These are phyloP conservation scores for Pestalotiopsis sp. DNA, from an alignment of 2,329 filamentous ascomycete species.

Conservation along the genomic window DNA sequence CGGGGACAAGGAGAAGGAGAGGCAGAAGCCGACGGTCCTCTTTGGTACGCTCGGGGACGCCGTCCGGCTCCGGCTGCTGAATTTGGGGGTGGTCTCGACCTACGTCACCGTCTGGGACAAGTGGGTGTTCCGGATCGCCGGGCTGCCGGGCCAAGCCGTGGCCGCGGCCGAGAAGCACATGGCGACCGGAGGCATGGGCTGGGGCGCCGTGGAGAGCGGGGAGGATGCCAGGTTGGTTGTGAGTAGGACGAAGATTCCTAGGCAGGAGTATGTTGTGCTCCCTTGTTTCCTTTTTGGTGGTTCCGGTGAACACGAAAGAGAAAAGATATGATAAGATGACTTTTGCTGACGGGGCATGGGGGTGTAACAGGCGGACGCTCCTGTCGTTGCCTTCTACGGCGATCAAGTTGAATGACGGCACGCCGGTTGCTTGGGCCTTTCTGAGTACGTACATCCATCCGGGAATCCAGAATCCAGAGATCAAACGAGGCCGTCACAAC, in stretches of 20 bases:
- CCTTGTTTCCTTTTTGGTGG: not conserved
- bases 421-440: conserved; percentile 68
- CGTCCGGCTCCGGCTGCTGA: conserved; percentile 32
- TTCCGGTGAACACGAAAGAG: no score
- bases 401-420: conserved; percentile 48
- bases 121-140: conserved; percentile 57
- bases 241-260: conserved; percentile 57
- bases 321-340: no score
- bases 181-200: conserved; percentile 54
- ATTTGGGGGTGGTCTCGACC: conserved; percentile 31
- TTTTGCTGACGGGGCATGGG: no score
- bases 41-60: conserved; percentile 45
- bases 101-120: conserved; percentile 48
- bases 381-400: conserved; percentile 48
- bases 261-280: conserved; percentile 45
- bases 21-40: conserved; percentile 30
- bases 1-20: conserved; percentile 30
- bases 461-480: no score
- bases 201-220: conserved; percentile 50
- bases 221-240: conserved; percentile 60
- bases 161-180: not conserved
- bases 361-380: conserved; percentile 40
- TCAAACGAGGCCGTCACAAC: no score
- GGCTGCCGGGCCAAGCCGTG: conserved; percentile 41
- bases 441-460: conserved; percentile 39